These are phyloP conservation scores for Saururus chinensis DNA, from an alignment of 164 flowering plant species.

Conservation along the genomic window DNA sequence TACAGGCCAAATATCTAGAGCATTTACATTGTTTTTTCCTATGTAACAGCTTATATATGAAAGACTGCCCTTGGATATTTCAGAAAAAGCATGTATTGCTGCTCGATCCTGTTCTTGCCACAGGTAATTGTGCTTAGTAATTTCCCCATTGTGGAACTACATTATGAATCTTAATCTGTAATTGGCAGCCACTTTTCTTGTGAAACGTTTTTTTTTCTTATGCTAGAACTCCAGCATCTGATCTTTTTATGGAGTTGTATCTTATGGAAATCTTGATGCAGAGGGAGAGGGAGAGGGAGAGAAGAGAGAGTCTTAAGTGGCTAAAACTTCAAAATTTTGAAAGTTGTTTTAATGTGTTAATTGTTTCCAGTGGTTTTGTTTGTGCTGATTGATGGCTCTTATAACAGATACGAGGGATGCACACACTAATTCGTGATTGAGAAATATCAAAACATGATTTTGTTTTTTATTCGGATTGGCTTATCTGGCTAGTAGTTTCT, in stretches of 20 bases:
- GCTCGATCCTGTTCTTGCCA: conserved; percentile 92
- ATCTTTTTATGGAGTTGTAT: background rate
- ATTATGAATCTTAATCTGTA: too few species aligned
- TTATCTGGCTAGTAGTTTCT: conserved; percentile 79
- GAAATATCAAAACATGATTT: conserved; percentile 94
- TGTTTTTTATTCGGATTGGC: conserved; percentile 90
- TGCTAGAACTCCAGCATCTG: too few species aligned
- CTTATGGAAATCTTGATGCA: background rate
- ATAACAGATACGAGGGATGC: conserved; percentile 78
- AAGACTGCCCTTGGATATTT: conserved; percentile 85
- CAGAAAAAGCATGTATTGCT: conserved; percentile 93
- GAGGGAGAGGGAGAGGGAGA: too few species aligned
- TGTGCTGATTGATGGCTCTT: background rate
- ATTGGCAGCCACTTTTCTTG: too few species aligned
- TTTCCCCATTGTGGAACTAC: too few species aligned
- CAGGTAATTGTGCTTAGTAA: conserved; percentile 33
- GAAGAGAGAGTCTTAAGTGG: too few species aligned
- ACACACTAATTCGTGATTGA: conserved; percentile 75
- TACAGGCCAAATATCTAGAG: conserved; percentile 39
- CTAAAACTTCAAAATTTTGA: background rate
- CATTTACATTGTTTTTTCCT: background rate
- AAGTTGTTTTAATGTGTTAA: too few species aligned
- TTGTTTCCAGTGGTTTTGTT: too few species aligned
- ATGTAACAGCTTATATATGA: conserved; percentile 74
- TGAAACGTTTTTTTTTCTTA: too few species aligned